Percentiles rank a stretch among this genome's conserved stretches.
phyloP scores from a whole-genome alignment of 192 early-diverging fungal species.

The Coemansia sp. region DNA sequence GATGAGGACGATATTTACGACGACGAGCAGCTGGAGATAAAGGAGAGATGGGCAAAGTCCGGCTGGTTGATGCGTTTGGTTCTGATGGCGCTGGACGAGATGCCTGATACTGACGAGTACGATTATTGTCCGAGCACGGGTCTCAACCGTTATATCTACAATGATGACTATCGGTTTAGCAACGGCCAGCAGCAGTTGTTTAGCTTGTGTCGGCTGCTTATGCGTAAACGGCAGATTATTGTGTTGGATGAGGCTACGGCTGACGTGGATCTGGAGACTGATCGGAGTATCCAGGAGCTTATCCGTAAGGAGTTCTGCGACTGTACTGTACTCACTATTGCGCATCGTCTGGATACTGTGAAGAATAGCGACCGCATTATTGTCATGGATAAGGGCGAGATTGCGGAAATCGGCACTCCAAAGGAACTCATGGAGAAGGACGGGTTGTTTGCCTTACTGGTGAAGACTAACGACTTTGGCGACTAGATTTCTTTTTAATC shows the following conservation, averaged over 20 bases:
- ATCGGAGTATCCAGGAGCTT: constrained; percentile 25
- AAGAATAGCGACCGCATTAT: constrained; percentile 71
- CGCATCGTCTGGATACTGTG: constrained; percentile 74
- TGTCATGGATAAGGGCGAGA: constrained; percentile 69
- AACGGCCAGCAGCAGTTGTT: constrained; percentile 67
- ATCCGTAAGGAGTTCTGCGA: constrained; percentile 59
- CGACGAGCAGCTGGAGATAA: constrained; percentile 41
- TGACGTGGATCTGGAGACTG: constrained; percentile 58
- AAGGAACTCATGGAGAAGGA: constrained; percentile 58
- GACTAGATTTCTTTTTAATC: neutral
- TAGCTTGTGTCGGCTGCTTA: constrained; percentile 63
- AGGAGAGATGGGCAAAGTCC: constrained; percentile 3
- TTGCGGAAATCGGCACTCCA: constrained; percentile 69
- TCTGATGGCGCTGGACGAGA: constrained; percentile 10
- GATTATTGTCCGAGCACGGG: neutral
- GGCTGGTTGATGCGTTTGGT: constrained; percentile 15
- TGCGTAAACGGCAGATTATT: constrained; percentile 60
- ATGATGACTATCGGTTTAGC: constrained; percentile 28
- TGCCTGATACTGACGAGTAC: neutral
- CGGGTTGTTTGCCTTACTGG: constrained; percentile 34
- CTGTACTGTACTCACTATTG: constrained; percentile 63
- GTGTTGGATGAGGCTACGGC: constrained; percentile 74
- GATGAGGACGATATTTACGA: constrained; percentile 57
- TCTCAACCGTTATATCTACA: constrained; percentile 14
- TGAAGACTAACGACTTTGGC: constrained; percentile 28